phyloP scores from a whole-genome alignment of 768 basidiomycete genomes.

The Lepiota brunneoincarnata region DNA sequence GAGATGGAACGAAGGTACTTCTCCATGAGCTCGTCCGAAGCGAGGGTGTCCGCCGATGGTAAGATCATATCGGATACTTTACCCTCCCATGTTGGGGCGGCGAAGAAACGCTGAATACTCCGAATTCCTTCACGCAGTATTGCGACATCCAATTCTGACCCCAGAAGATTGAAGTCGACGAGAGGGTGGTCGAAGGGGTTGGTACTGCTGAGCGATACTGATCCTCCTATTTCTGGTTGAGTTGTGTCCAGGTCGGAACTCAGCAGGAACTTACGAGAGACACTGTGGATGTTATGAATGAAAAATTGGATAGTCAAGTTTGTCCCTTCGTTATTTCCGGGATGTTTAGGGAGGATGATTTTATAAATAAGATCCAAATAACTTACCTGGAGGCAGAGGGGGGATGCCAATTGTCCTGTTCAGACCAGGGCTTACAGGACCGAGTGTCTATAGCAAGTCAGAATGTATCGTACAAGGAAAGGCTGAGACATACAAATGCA shows the following conservation, averaged over 20 bases:
- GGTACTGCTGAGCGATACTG: slow-evolving; percentile 31
- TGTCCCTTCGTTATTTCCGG: no score
- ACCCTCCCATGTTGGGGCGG: slow-evolving; percentile 16
- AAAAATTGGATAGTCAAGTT: no score
- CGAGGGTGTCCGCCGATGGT: neutral
- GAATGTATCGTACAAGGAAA: neutral
- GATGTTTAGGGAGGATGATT: no score
- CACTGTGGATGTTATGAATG: neutral
- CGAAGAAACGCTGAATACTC: slow-evolving; percentile 15
- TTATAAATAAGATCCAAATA: no score
- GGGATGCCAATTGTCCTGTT: no score
- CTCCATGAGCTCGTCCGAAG: slow-evolving; percentile 25
- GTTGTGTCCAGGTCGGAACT: no score
- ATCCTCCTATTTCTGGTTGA: slow-evolving; percentile 8
- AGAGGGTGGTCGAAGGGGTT: slow-evolving; percentile 38
- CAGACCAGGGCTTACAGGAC: no score
- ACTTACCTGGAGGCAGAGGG: no score
- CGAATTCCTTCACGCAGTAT: slow-evolving; percentile 19
- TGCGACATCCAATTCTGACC: slow-evolving; percentile 17
- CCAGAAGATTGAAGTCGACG: slow-evolving; percentile 38
- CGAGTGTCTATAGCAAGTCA: no score
- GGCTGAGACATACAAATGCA: neutral
- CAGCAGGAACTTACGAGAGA: neutral
- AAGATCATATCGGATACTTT: slow-evolving; percentile 11
- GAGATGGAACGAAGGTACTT: neutral